phyloP scores from a whole-genome alignment of 345 rosid species.

The Pistacia atlantica region DNA sequence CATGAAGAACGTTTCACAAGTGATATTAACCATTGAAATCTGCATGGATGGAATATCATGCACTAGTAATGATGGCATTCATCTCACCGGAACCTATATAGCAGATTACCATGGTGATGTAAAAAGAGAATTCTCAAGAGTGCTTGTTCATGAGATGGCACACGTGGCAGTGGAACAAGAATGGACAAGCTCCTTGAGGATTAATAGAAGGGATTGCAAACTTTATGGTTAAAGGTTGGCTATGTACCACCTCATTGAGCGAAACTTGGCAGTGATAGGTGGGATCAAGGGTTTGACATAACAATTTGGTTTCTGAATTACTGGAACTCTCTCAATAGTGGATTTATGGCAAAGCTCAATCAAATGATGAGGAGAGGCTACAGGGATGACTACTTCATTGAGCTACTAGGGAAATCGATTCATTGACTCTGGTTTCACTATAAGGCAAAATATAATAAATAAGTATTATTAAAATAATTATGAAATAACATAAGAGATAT shows the following conservation, averaged over 20 bases:
- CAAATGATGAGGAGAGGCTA: constrained; percentile 23
- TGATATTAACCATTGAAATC: constrained; percentile 26
- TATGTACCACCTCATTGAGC: constrained; percentile 23
- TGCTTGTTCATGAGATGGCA: constrained; percentile 30
- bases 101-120: constrained; percentile 19
- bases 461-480: no score
- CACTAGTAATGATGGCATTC: constrained; percentile 20
- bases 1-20: constrained; percentile 23
- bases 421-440: no score
- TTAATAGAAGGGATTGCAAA: constrained; percentile 31
- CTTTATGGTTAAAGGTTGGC: constrained; percentile 26
- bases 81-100: constrained; percentile 25
- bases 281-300: constrained; percentile 27
- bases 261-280: constrained; percentile 24
- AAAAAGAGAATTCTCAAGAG: constrained; percentile 23
- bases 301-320: constrained; percentile 29
- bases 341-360: constrained; percentile 36
- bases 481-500: no score
- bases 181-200: constrained; percentile 11
- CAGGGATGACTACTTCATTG: no score
- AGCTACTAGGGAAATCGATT: no score
- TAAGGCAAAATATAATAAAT: no score
- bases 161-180: constrained; percentile 27
- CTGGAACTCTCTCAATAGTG: constrained; percentile 30
- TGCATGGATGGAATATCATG: constrained; percentile 30